phyloP scores from a whole-genome alignment of 139 green algal species.

The Chara braunii region DNA sequence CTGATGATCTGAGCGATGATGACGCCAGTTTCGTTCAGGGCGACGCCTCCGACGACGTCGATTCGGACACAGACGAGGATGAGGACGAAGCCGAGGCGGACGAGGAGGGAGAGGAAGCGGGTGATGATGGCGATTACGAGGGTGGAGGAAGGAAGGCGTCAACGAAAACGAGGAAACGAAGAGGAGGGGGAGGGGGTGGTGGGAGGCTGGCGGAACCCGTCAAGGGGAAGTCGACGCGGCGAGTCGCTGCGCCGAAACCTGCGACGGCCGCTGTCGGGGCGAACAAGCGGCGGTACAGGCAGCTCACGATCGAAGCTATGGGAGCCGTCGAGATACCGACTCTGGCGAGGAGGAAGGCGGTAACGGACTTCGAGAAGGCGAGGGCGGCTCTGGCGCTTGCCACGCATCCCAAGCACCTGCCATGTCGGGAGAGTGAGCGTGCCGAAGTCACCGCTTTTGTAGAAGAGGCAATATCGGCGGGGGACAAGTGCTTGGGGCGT shows the following conservation, averaged over 20 bases:
- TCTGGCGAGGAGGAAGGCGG: constrained; percentile 1
- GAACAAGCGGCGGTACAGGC: not conserved
- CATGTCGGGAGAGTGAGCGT: constrained; percentile 67
- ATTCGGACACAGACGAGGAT: constrained; percentile 14
- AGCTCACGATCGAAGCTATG: not conserved
- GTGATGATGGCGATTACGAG: constrained; percentile 13
- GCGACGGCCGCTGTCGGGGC: too few relatives aligned
- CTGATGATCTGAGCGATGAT: not conserved
- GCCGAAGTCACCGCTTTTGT: constrained; percentile 26
- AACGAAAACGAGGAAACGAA: not conserved
- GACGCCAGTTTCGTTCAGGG: not conserved
- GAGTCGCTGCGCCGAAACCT: too few relatives aligned
- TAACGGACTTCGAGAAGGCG: constrained; percentile 40
- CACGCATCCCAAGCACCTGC: constrained; percentile 52
- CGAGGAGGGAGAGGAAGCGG: constrained; percentile 12
- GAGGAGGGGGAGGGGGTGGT: not conserved
- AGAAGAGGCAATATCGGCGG: constrained; percentile 5
- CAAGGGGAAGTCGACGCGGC: too few relatives aligned
- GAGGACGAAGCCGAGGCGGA: constrained; percentile 9
- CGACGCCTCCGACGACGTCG: not conserved
- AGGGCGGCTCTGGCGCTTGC: constrained; percentile 52
- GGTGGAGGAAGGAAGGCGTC: not conserved
- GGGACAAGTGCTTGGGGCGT: constrained; percentile 10
- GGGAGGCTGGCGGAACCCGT: not conserved
- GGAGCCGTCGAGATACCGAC: constrained; percentile 7